Evolutionary conservation across 192 early-diverging fungal species (phyloP), one percentile per base, ranked within the genome.

Genomic region (Coemansia sp.): DNA sequence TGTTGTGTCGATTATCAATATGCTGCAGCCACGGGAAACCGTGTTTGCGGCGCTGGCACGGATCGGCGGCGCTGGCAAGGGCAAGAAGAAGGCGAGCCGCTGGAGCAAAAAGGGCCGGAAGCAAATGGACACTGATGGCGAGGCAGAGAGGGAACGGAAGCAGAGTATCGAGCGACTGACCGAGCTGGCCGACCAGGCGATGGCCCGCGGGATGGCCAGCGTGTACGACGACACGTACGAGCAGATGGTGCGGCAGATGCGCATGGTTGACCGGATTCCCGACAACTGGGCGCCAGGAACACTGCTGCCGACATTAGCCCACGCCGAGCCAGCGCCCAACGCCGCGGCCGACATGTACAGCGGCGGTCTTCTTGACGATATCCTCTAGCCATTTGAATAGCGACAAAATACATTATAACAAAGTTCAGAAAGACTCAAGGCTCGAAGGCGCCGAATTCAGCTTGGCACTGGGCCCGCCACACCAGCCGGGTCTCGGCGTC

Each of bases 171-270:
- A 90, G 47, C 50, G 52, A 15, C 58, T 90, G 14, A 87, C 88
- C 1, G 86, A 81, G 22, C 63, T 90, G 21, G 81, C 82, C 5
- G 86, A 90, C 59, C 82, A 78, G 58, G 80, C 84, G 63, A 83
- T 90, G 88, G 83, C 79, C 4, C 54, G 82, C 14, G 86, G 86
- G 15, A 70, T 86, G 43, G 79, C 83, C 50, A 58, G 80, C 42
- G 75, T 90, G 29, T 90, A 90, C 50, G 83, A 87, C 15, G 79
- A 83, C 21, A 83, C 84, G 1, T 87, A 79, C 57, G 88, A 90
- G 55, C 75, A 82, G 43, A 65, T 84, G 4, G 72, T 87, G n/a
- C 81, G 85, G 11, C 55, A 78, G 41, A 78, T 90, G 56, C 81
- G 86, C 15, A 42, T 62, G n/a, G 77, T 68, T 10, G 79, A 64